Conservation (phyloP, 164 flowering plant genomes). For the Houttuynia cordata region DNA sequence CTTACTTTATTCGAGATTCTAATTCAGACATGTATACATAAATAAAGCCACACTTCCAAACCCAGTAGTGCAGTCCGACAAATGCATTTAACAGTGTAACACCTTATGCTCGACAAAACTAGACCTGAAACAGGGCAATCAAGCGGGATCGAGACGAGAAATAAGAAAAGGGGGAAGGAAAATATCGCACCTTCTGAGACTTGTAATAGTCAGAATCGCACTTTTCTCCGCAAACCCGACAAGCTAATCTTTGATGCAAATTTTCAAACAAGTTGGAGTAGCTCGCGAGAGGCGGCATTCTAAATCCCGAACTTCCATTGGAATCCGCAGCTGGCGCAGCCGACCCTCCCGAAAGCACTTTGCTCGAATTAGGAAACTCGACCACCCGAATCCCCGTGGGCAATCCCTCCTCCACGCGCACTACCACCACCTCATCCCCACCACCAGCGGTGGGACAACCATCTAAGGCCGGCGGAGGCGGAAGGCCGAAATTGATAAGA, state of each 20-base stretch:
- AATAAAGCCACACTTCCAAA: no score
- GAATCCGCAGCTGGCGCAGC: slow-evolving; percentile 2
- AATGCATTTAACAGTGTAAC: no score
- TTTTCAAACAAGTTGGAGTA: slow-evolving; percentile 56
- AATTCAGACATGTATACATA: no score
- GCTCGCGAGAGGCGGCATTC: slow-evolving; percentile 61
- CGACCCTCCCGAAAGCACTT: slow-evolving; percentile 20
- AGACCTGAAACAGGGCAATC: no score
- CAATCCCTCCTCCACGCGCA: slow-evolving; percentile 63
- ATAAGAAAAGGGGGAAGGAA: no score
- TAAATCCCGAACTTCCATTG: slow-evolving; percentile 11
- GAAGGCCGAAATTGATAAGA: slow-evolving; percentile 56
- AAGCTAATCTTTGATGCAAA: slow-evolving; percentile 15
- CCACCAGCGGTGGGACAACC: slow-evolving; percentile 15
- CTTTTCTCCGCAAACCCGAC: slow-evolving; percentile 50
- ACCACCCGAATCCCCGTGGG: slow-evolving; percentile 72
- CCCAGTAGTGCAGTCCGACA: no score
- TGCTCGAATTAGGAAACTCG: slow-evolving; percentile 43
- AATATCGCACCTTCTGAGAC: slow-evolving; percentile 38
- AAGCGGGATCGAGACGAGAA: no score
- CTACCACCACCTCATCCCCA: slow-evolving; percentile 7
- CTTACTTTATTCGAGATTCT: no score
- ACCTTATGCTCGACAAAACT: no score
- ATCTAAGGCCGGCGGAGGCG: slow-evolving; percentile 4
- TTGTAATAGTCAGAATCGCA: slow-evolving; percentile 36